Conservation (phyloP, 1,139 yeast species). For the Casaregolazyma lundiana region DNA sequence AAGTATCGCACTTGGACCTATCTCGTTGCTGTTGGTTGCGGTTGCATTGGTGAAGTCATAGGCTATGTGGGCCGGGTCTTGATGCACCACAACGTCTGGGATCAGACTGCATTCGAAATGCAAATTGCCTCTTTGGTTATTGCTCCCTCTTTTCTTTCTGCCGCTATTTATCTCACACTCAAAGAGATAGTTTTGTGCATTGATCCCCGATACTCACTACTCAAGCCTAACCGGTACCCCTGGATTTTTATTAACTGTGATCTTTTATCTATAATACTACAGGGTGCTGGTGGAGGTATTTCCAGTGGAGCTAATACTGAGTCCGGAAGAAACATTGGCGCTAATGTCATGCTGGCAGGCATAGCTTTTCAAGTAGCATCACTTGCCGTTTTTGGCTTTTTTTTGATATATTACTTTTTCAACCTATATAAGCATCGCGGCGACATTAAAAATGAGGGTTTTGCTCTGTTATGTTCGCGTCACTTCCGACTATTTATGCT, state of each 20-base stretch:
- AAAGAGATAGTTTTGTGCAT: conserved; percentile 70
- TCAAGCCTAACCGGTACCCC: conserved; percentile 74
- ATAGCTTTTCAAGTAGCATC: conserved; percentile 72
- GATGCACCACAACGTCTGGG: background rate
- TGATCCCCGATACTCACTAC: conserved; percentile 56
- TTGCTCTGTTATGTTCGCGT: conserved; percentile 4
- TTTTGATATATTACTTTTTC: conserved; percentile 53
- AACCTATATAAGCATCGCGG: conserved; percentile 37
- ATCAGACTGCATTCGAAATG: background rate
- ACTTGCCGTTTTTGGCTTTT: conserved; percentile 57
- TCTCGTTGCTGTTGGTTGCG: background rate
- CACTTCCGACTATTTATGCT: conserved; percentile 41
- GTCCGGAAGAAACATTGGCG: conserved; percentile 46
- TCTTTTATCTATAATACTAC: conserved; percentile 62
- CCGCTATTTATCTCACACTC: conserved; percentile 72
- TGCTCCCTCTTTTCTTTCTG: conserved; percentile 89
- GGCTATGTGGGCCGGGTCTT: background rate
- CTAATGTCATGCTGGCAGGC: conserved; percentile 78
- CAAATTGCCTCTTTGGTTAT: conserved; percentile 71
- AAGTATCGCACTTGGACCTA: background rate
- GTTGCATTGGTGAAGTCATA: background rate
- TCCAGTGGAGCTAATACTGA: conserved; percentile 43
- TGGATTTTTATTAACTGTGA: conserved; percentile 65
- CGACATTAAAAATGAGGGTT: conserved; percentile 4
- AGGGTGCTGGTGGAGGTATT: conserved; percentile 80